Evolutionary conservation across 805 yeast genomes (phyloP).

Genomic region (Teunomyces pallodes): DNA sequence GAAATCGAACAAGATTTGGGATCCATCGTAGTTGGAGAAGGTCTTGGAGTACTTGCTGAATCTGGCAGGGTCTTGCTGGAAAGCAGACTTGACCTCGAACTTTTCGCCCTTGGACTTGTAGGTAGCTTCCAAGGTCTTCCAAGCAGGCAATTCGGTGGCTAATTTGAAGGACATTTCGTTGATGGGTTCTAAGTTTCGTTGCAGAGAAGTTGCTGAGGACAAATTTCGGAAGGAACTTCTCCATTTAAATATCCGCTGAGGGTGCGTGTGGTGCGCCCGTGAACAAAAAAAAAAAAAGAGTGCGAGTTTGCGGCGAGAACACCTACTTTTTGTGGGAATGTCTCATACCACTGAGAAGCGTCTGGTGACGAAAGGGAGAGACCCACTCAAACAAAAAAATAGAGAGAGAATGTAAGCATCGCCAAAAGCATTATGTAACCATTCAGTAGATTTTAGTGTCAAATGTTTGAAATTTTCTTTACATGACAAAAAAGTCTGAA

Average conservation of each 20-base stretch:
- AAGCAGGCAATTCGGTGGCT: conserved; percentile 76
- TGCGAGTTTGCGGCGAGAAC: neutral
- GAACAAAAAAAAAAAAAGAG: neutral
- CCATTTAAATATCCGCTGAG: neutral
- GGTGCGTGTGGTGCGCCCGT: neutral
- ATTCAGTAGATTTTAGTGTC: too few relatives aligned
- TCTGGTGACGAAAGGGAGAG: neutral
- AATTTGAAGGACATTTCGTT: conserved; percentile 31
- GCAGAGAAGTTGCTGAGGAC: neutral
- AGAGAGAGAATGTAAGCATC: too few relatives aligned
- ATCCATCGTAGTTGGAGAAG: conserved; percentile 81
- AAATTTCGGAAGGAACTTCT: neutral
- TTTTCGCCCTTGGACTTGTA: conserved; percentile 68
- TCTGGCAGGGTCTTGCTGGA: conserved; percentile 70
- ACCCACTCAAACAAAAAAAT: neutral
- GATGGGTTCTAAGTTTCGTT: neutral
- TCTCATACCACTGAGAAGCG: neutral
- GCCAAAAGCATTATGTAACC: too few relatives aligned
- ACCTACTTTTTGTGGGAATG: neutral
- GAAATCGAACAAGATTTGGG: conserved; percentile 89
- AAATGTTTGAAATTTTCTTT: too few relatives aligned
- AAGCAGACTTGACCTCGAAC: conserved; percentile 75
- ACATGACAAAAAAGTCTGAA: too few relatives aligned
- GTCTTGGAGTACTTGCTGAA: conserved; percentile 73
- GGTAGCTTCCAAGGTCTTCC: conserved; percentile 72